Percentiles rank a stretch among this genome's conserved stretches.
Conservation (phyloP, 331 rosid species). For the Saraca asoca region DNA sequence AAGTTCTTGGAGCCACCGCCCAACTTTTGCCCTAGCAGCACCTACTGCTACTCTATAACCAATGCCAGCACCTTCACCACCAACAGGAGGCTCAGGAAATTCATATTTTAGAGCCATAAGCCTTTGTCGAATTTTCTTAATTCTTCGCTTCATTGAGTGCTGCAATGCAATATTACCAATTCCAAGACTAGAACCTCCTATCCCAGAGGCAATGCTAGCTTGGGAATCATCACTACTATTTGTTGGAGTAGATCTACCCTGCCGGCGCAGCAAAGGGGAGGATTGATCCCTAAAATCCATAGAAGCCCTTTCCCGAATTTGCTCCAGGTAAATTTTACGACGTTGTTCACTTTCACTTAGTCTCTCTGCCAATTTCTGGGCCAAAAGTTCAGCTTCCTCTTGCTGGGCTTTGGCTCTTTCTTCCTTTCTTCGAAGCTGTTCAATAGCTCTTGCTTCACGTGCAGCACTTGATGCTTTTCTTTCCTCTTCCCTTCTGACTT, state of each 20-base stretch:
- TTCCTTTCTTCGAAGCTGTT: conserved; percentile 93
- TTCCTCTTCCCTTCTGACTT: conserved; percentile 93
- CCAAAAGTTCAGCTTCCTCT: conserved; percentile 98
- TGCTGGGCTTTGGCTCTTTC: conserved; percentile 98
- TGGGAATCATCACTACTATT: conserved; percentile 70
- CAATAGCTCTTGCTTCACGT: conserved; percentile 92
- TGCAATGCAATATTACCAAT: conserved; percentile 63
- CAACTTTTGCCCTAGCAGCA: conserved; percentile 89
- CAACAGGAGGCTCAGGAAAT: conserved; percentile 69
- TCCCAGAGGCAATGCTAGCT: conserved; percentile 50
- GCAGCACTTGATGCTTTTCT: conserved; percentile 99
- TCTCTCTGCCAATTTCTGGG: conserved; percentile 96
- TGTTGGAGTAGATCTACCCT: conserved; percentile 60
- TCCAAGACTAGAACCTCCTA: conserved; percentile 60
- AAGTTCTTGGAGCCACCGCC: conserved; percentile 99
- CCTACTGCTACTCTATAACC: conserved; percentile 88
- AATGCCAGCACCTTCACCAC: conserved; percentile 82
- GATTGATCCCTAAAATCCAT: conserved; percentile 97
- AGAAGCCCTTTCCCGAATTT: conserved; percentile 95
- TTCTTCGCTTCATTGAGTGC: conserved; percentile 81
- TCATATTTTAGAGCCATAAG: conserved; percentile 96
- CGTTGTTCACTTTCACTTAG: conserved; percentile 97
- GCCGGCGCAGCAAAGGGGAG: conserved; percentile 87
- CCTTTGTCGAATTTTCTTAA: conserved; percentile 91
- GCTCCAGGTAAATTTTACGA: conserved; percentile 89